Conservation (phyloP, 345 rosid species). For the Eucalyptus cloeziana region DNA sequence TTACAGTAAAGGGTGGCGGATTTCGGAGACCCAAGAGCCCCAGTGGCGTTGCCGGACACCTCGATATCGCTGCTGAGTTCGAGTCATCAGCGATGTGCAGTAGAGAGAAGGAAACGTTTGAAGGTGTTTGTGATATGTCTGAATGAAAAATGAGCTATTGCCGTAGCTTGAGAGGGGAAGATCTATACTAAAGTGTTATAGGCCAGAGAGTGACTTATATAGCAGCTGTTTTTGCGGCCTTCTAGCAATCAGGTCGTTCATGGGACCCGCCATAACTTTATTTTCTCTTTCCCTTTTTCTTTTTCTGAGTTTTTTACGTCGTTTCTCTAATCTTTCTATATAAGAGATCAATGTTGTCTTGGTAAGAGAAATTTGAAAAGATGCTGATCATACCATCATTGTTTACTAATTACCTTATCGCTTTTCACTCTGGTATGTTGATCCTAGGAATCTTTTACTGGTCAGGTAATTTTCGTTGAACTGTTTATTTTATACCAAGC, state of each 20-base stretch:
- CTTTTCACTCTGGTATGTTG: not conserved
- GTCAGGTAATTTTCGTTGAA: not conserved
- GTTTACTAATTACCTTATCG: not conserved
- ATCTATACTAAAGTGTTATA: not conserved
- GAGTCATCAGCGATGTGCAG: conserved; percentile 18
- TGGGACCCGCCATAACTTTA: conserved; percentile 5
- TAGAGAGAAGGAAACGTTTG: not conserved
- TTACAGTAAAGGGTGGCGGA: conserved; percentile 67
- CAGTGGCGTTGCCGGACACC: conserved; percentile 77
- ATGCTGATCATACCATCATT: not conserved
- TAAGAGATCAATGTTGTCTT: not conserved
- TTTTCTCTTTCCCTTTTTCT: not conserved
- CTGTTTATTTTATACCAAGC: not conserved
- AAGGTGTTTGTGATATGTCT: conserved; percentile 11
- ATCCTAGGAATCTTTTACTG: not conserved
- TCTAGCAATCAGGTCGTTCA: not conserved
- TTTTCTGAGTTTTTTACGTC: not conserved
- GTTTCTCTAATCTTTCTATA: not conserved
- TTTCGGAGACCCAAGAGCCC: conserved; percentile 88
- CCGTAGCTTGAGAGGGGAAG: not conserved
- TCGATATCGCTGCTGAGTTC: conserved; percentile 54
- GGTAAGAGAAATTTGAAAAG: not conserved
- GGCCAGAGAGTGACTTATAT: conserved; percentile 1
- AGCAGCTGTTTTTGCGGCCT: conserved; percentile 20
- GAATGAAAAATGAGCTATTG: not conserved